These are phyloP conservation scores for Dujonia santamariae DNA, from an alignment of 1,139 yeast species.

Conservation along the genomic window DNA sequence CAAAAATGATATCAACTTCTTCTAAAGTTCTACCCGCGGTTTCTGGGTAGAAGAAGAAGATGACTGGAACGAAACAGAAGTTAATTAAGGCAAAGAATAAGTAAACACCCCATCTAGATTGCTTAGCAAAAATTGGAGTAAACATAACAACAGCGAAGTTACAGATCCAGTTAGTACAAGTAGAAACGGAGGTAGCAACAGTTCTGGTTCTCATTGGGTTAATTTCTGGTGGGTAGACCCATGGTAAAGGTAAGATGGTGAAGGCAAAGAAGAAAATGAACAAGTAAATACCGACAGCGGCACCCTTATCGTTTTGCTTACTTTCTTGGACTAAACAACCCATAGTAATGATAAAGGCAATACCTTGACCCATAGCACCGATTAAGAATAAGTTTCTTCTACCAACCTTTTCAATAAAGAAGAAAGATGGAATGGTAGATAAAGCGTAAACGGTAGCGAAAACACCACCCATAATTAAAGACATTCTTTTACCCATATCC, in stretches of 20 bases:
- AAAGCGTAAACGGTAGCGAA: constrained; percentile 60
- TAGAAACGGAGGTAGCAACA: constrained; percentile 49
- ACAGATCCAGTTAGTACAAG: constrained; percentile 47
- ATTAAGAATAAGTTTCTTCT: constrained; percentile 59
- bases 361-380: constrained; percentile 49
- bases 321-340: constrained; percentile 39
- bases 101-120: constrained; percentile 42
- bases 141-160: constrained; percentile 49
- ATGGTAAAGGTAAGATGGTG: constrained; percentile 56
- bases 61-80: constrained; percentile 36
- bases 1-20: constrained; percentile 45
- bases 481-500: constrained; percentile 46
- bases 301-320: constrained; percentile 38
- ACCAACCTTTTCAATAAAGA: constrained; percentile 60
- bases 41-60: constrained; percentile 47
- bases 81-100: constrained; percentile 42
- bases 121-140: constrained; percentile 41
- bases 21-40: constrained; percentile 48
- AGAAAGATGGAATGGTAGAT: constrained; percentile 61
- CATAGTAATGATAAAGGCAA: constrained; percentile 38
- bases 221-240: constrained; percentile 63
- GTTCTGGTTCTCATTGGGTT: constrained; percentile 63
- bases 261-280: constrained; percentile 54
- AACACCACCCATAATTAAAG: constrained; percentile 63
- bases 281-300: constrained; percentile 52